A percentile compares a stretch with the other conserved stretches of the same genome.
Evolutionary conservation across 371 early-diverging fungal genomes (phyloP).

Genomic region (Mortierella sp.): DNA sequence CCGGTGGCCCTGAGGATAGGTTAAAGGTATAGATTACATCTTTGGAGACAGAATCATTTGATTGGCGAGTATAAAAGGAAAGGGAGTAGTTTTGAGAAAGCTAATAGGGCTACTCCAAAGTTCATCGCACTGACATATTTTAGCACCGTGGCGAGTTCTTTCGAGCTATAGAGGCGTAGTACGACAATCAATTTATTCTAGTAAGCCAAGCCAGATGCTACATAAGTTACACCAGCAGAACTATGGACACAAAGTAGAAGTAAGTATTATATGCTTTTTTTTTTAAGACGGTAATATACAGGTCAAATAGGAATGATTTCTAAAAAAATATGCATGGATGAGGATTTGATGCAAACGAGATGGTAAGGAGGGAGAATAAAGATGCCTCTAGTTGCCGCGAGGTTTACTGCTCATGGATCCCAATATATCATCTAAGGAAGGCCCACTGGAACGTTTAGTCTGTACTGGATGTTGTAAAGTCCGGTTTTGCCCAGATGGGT

Average conservation of each 20-base stretch:
- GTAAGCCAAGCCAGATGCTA: no score
- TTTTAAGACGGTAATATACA: no score
- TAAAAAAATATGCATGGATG: no score
- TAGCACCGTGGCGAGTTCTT: conserved; percentile 60
- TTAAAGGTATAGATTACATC: conserved; percentile 66
- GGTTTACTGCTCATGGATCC: conserved; percentile 26
- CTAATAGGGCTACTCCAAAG: conserved; percentile 63
- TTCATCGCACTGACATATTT: conserved; percentile 77
- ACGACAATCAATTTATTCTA: not conserved
- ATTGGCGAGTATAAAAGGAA: conserved; percentile 59
- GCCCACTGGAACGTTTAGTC: conserved; percentile 16
- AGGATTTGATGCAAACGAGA: no score
- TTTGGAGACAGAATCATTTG: conserved; percentile 69
- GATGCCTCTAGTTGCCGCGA: not conserved
- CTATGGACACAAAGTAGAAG: no score
- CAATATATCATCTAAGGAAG: conserved; percentile 38
- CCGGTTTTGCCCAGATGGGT: conserved; percentile 27
- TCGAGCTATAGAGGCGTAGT: conserved; percentile 19
- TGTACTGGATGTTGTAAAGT: not conserved
- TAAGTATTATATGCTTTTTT: no score
- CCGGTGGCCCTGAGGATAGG: conserved; percentile 55
- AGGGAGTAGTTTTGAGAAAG: conserved; percentile 65
- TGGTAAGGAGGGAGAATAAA: not conserved
- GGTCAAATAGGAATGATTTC: no score
- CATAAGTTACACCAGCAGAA: no score